Evolutionary conservation across 2,329 filamentous ascomycete species (phyloP).

Genomic region (Trichothecium sympodiale): DNA sequence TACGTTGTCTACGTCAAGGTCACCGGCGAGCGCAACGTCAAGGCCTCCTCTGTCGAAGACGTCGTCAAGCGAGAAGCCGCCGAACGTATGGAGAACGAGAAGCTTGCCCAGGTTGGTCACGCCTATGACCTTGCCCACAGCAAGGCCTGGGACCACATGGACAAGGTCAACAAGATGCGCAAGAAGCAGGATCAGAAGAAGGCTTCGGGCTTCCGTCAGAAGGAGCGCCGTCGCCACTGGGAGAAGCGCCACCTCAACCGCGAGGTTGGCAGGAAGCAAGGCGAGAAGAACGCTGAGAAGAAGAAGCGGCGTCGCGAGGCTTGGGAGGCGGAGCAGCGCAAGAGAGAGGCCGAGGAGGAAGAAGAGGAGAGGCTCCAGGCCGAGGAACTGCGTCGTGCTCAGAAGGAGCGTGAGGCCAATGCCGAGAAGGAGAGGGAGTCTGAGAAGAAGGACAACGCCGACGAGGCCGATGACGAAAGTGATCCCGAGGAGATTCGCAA

Average conservation of each 20-base stretch:
- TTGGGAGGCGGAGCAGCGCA: constrained; percentile 16
- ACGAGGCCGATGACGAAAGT: constrained; percentile 8
- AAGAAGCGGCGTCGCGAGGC: constrained; percentile 17
- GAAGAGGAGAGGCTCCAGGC: constrained; percentile 15
- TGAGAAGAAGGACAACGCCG: constrained; percentile 8
- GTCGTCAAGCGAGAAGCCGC: constrained; percentile 42
- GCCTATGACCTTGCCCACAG: constrained; percentile 50
- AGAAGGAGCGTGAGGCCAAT: constrained; percentile 17
- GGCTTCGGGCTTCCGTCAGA: constrained; percentile 32
- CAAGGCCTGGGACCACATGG: constrained; percentile 41
- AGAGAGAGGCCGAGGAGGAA: constrained; percentile 15
- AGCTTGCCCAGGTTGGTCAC: constrained; percentile 45
- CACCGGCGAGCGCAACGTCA: constrained; percentile 34
- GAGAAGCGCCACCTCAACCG: constrained; percentile 34
- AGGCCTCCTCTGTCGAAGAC: constrained; percentile 37
- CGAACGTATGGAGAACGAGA: constrained; percentile 39
- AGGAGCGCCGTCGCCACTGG: constrained; percentile 36
- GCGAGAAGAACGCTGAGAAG: constrained; percentile 25
- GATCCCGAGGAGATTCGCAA: constrained; percentile 4
- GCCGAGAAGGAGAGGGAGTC: constrained; percentile 12
- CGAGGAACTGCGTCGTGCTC: constrained; percentile 14
- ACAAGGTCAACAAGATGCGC: constrained; percentile 36
- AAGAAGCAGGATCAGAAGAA: constrained; percentile 38
- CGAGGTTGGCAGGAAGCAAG: constrained; percentile 28
- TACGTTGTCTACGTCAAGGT: constrained; percentile 48